A percentile compares a stretch with the other conserved stretches of the same genome.
Conservation (phyloP, 75 land plant genomes). For the Pinus albicaulis region DNA sequence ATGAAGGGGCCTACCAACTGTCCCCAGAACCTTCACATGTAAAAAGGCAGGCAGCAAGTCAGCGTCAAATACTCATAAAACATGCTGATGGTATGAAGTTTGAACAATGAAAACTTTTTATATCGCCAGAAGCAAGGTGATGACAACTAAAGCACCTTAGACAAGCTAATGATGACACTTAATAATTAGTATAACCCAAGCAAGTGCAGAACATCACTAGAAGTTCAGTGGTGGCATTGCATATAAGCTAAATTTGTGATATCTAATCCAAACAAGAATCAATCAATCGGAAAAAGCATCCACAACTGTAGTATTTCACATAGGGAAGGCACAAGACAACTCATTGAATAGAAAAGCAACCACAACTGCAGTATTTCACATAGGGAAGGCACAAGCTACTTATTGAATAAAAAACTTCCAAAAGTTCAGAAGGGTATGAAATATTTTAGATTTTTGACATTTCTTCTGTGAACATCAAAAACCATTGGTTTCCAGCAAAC, state of each 20-base stretch:
- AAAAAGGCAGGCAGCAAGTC: neutral
- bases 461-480: too few species aligned
- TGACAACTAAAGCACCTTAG: neutral
- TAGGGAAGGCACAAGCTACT: neutral
- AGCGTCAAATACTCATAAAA: neutral
- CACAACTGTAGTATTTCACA: neutral
- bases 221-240: neutral
- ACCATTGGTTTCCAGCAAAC: too few species aligned
- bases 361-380: neutral
- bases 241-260: neutral
- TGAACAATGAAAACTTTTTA: neutral
- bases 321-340: neutral
- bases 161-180: neutral
- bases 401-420: neutral
- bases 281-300: neutral
- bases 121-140: neutral
- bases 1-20: constrained; percentile 71
- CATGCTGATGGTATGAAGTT: neutral
- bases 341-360: too few species aligned
- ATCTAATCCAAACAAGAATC: neutral
- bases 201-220: neutral
- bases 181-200: neutral
- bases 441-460: too few species aligned
- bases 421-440: neutral
- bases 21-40: constrained; percentile 79